These are phyloP conservation scores for Aspergillus conjunctus DNA, from an alignment of 495 filamentous ascomycete species.

Conservation along the genomic window DNA sequence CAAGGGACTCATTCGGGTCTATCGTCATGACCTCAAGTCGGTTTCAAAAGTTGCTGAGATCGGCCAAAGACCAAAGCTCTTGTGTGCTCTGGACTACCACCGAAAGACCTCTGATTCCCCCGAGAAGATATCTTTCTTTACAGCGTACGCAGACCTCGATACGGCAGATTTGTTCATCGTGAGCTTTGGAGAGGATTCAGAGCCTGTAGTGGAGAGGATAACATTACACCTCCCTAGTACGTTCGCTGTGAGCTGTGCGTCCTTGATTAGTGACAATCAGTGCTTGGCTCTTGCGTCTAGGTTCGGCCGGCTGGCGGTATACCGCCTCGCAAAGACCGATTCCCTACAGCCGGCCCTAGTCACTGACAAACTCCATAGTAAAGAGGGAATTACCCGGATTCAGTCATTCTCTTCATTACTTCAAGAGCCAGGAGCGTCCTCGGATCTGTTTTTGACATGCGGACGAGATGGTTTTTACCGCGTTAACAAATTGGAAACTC, in stretches of 20 bases:
- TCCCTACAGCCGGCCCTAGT: conserved; percentile 29
- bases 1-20: conserved; percentile 36
- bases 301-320: conserved; percentile 60
- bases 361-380: conserved; percentile 48
- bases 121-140: conserved; percentile 33
- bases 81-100: conserved; percentile 31
- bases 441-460: conserved; percentile 56
- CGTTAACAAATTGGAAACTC: conserved; percentile 45
- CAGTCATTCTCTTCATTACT: conserved; percentile 31
- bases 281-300: conserved; percentile 71
- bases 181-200: conserved; percentile 20
- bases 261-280: conserved; percentile 36
- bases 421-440: conserved; percentile 14
- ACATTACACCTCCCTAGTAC: conserved; percentile 33
- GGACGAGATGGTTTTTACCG: conserved; percentile 75
- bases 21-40: conserved; percentile 37
- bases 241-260: conserved; percentile 43
- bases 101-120: conserved; percentile 7
- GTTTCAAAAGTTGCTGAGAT: conserved; percentile 28
- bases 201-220: conserved; percentile 25
- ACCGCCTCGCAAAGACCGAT: conserved; percentile 33
- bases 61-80: conserved; percentile 30
- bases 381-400: conserved; percentile 73
- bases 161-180: conserved; percentile 37
- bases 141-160: conserved; percentile 32